Conservation (phyloP, 1,284 basidiomycete genomes). For the Irpex sp. region DNA sequence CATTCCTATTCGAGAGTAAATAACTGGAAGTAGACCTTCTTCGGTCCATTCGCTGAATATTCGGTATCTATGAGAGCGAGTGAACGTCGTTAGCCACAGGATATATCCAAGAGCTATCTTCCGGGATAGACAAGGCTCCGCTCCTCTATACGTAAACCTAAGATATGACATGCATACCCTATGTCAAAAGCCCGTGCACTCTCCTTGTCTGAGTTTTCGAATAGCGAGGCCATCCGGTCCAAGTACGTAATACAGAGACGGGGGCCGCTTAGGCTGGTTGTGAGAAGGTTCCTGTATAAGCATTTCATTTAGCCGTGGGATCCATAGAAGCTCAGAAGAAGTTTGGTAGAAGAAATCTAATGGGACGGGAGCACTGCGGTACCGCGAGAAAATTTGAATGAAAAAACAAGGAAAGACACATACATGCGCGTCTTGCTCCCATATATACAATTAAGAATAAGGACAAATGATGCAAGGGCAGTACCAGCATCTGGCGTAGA, state of each 20-base stretch:
- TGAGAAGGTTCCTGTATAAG: conserved; percentile 42
- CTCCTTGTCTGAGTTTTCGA: conserved; percentile 53
- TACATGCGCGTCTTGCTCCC: conserved; percentile 54
- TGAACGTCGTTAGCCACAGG: neutral
- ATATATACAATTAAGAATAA: conserved; percentile 71
- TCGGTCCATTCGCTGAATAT: conserved; percentile 54
- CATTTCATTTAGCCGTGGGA: neutral
- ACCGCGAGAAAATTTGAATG: neutral
- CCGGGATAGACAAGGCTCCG: neutral
- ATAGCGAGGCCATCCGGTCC: conserved; percentile 62
- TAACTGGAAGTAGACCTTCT: conserved; percentile 43
- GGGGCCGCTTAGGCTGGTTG: conserved; percentile 47
- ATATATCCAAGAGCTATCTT: neutral
- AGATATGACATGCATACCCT: conserved; percentile 43
- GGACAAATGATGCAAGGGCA: conserved; percentile 59
- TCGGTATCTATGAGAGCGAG: conserved; percentile 40
- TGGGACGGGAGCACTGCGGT: neutral
- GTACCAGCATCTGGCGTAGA: conserved; percentile 63
- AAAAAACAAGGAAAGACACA: conserved; percentile 25
- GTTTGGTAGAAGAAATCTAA: neutral
- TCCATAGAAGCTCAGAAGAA: neutral
- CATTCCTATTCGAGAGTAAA: conserved; percentile 51
- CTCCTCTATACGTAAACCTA: no score
- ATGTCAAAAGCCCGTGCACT: conserved; percentile 69
- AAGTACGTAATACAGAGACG: conserved; percentile 61